phyloP scores from a whole-genome alignment of 495 filamentous ascomycete species.

The Eremomyces bilateralis region DNA sequence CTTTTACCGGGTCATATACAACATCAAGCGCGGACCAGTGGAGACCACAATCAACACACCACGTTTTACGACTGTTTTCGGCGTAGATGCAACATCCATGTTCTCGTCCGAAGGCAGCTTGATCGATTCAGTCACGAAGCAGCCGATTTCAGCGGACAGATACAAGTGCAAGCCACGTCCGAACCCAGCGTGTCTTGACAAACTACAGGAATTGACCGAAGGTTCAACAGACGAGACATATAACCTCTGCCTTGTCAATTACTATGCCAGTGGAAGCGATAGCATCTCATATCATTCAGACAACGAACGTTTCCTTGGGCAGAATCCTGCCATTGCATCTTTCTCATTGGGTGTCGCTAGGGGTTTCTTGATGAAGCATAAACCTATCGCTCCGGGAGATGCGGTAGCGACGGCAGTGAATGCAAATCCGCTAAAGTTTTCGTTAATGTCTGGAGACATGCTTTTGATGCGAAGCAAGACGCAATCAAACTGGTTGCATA shows the following conservation, averaged over 20 bases:
- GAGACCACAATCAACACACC: conserved; percentile 45
- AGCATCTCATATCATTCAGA: conserved; percentile 57
- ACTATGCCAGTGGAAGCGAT: conserved; percentile 47
- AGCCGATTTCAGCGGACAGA: conserved; percentile 20
- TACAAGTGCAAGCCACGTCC: conserved; percentile 41
- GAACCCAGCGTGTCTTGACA: conserved; percentile 41
- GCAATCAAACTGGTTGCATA: conserved; percentile 50
- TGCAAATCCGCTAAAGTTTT: conserved; percentile 31
- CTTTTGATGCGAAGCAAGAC: conserved; percentile 47
- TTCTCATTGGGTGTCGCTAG: conserved; percentile 41
- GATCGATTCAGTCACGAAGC: conserved; percentile 25
- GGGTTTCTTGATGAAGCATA: conserved; percentile 54
- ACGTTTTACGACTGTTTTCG: conserved; percentile 50
- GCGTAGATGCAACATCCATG: conserved; percentile 33
- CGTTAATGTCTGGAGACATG: conserved; percentile 45
- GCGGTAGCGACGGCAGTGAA: conserved; percentile 5
- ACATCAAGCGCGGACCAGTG: conserved; percentile 33
- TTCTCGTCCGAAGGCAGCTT: conserved; percentile 20
- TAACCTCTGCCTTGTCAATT: conserved; percentile 60
- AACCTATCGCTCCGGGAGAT: conserved; percentile 20
- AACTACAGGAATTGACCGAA: conserved; percentile 32
- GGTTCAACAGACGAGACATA: conserved; percentile 34
- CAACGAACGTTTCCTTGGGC: conserved; percentile 51
- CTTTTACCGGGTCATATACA: conserved; percentile 54
- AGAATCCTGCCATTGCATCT: conserved; percentile 44